These are phyloP conservation scores for Rhizopus stolonifer DNA, from an alignment of 371 early-diverging fungal genomes.

Conservation along the genomic window DNA sequence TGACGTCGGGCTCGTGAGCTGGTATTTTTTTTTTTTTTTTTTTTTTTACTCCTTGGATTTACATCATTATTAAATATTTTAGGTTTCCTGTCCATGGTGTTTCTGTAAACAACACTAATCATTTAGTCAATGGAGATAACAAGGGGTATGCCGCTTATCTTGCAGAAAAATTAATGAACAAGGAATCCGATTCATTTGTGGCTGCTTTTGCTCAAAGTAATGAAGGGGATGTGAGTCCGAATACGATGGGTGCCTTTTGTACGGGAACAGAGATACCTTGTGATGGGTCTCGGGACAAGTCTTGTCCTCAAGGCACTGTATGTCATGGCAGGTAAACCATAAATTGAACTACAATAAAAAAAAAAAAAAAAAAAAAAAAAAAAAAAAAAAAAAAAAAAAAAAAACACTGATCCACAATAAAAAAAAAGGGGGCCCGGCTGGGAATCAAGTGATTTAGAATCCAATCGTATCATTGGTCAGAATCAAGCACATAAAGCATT, in stretches of 20 bases:
- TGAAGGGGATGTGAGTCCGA: conserved; percentile 68
- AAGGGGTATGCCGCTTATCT: conserved; percentile 65
- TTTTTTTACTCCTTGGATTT: conserved; percentile 5
- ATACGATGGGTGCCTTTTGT: conserved; percentile 57
- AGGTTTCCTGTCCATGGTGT: conserved; percentile 71
- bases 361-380: no score
- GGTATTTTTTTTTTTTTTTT: conserved; percentile 20
- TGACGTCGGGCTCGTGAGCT: conserved; percentile 37
- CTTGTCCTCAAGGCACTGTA: conserved; percentile 36
- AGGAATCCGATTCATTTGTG: conserved; percentile 40
- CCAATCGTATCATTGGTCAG: conserved; percentile 61
- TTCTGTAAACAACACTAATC: conserved; percentile 58
- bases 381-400: no score
- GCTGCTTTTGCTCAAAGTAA: conserved; percentile 68
- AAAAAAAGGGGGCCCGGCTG: conserved; percentile 45
- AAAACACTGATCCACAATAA: no score
- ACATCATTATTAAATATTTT: no score
- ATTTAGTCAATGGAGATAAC: conserved; percentile 63
- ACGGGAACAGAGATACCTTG: conserved; percentile 60
- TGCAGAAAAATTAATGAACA: conserved; percentile 39
- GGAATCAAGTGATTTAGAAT: conserved; percentile 34
- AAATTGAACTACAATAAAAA: no score
- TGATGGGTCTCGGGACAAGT: conserved; percentile 45
- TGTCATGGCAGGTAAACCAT: conserved; percentile 43
- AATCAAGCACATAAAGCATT: conserved; percentile 43